These are phyloP conservation scores for Calonectria multiphialidica DNA, from an alignment of 2,329 filamentous ascomycete species.

Conservation along the genomic window DNA sequence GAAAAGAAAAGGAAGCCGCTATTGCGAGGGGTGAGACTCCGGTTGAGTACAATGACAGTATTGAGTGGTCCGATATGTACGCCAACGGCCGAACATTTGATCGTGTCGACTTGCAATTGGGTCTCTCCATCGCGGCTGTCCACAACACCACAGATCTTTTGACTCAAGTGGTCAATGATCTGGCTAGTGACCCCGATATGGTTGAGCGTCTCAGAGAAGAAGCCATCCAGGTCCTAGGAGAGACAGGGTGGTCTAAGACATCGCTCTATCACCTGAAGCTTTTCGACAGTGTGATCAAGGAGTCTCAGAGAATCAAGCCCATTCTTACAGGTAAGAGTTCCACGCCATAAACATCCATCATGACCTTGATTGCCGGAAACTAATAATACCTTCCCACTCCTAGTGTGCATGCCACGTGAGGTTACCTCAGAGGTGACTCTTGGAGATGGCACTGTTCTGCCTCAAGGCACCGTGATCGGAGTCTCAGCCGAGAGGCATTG, in stretches of 20 bases:
- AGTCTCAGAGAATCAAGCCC: not conserved
- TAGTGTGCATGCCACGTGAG: not conserved
- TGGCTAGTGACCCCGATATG: not conserved
- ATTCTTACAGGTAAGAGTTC: not conserved
- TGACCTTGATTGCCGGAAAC: not conserved
- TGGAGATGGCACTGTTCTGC: not conserved
- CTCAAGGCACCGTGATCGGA: not conserved
- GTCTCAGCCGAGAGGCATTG: not conserved
- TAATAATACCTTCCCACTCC: not conserved
- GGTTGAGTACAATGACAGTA: not conserved
- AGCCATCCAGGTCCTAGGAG: not conserved
- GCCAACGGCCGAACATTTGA: not conserved
- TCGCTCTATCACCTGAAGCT: not conserved
- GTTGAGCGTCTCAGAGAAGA: not conserved
- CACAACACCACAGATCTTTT: not conserved
- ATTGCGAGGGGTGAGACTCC: not conserved
- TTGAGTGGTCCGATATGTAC: not conserved
- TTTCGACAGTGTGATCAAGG: not conserved
- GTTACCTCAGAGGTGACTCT: not conserved
- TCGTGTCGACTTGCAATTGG: not conserved
- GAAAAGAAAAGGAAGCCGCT: not conserved
- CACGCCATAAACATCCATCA: no score
- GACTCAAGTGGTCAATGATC: not conserved
- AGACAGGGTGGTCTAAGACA: not conserved
- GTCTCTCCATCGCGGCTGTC: not conserved